Conservation (phyloP, 805 yeast genomes). For the Blastobotrys mokoenaii region DNA sequence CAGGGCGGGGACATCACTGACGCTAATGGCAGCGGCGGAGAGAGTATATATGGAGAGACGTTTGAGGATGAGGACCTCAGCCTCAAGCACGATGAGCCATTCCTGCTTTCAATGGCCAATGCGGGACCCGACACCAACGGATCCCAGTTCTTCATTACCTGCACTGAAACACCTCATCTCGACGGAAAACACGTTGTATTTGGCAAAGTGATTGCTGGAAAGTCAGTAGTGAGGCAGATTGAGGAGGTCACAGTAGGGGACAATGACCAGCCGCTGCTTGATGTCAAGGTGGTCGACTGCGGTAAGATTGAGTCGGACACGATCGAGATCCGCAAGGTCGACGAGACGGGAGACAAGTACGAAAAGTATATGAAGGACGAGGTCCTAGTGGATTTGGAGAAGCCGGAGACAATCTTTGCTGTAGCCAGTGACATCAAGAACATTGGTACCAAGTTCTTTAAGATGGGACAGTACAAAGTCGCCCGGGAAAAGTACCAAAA, state of each 20-base stretch:
- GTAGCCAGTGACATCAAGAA: conserved; percentile 63
- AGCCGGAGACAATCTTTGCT: conserved; percentile 55
- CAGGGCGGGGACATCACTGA: conserved; percentile 89
- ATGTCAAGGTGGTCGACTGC: conserved; percentile 66
- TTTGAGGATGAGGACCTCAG: conserved; percentile 86
- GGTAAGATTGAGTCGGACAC: conserved; percentile 62
- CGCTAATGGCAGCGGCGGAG: conserved; percentile 71
- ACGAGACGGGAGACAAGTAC: conserved; percentile 76
- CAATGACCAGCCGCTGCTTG: conserved; percentile 61
- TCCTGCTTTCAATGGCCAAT: conserved; percentile 90
- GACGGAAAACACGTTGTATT: conserved; percentile 95
- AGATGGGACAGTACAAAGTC: conserved; percentile 46
- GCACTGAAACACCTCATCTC: conserved; percentile 86
- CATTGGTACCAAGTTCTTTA: conserved; percentile 72
- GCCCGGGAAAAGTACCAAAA: conserved; percentile 65
- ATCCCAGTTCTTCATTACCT: conserved; percentile 90
- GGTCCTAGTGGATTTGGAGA: conserved; percentile 41
- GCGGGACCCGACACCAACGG: conserved; percentile 97
- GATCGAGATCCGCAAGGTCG: neutral
- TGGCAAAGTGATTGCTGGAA: conserved; percentile 81
- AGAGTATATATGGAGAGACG: conserved; percentile 72
- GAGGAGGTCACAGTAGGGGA: conserved; percentile 62
- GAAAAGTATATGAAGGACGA: conserved; percentile 73
- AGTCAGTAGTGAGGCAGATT: conserved; percentile 65
- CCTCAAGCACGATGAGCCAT: conserved; percentile 78